Evolutionary conservation across 2,329 filamentous ascomycete species (phyloP), one percentile per base, ranked within the genome.

Genomic region (Xylariaceae sp.): DNA sequence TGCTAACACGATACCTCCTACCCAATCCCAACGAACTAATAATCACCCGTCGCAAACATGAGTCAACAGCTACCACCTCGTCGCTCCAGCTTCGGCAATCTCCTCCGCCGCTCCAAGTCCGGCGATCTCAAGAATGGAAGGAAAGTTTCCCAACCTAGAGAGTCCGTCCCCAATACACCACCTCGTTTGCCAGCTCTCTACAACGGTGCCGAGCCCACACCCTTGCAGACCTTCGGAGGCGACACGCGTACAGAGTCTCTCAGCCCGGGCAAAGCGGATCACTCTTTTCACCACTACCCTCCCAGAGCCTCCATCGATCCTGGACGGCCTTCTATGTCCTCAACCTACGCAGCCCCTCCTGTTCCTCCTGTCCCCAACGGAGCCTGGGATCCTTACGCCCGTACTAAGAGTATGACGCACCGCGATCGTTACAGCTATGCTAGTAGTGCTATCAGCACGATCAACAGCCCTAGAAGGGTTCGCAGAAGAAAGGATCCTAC

Each of bases 351-450:
- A 35, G 67, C 77, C 36, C 80, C 80, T 42, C 80, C 82, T 3
- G 72, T 85, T 43, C 80, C 81, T 38, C 80, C 82, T 2, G 71
- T 85, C 42, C 80, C 80, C 37, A 77, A 72, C 63, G 77, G 77
- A 47, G 77, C 77, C 38, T 78, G 74, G 58, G 89, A 95, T 59
- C 86, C 88, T 12, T 93, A 93, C 62, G 82, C 86, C 37, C 80
- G 88, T 53, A 85, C 86, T 27, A 88, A 94, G 73, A 96, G 92
- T 76, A 96, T 97, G 88, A 91, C 92, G 57, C 85, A 97, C 68
- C 89, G 93, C 57, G 90, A 92, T 49, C 86, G 93, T 55, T 95
- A 95, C 71, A 96, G 91, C 72, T 97, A 96, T 70, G 90, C 92
- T 46, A 95, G 88, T 71, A 94, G 87, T 68, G 86, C 88, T 43